phyloP scores from a whole-genome alignment of 2,329 filamentous ascomycete genomes.

The Didymella keratinophila region DNA sequence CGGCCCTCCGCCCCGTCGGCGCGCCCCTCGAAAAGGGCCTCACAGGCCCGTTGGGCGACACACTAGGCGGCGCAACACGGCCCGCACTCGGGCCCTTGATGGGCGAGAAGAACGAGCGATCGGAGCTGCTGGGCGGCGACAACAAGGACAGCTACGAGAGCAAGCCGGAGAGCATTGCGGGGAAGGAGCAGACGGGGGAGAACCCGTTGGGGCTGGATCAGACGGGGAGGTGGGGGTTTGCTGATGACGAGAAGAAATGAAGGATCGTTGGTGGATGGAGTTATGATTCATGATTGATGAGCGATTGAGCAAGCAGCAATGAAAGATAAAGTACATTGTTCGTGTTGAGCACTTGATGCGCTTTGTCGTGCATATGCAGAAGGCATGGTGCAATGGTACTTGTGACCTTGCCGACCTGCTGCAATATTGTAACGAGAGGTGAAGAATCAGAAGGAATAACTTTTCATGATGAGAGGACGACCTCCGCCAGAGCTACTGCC shows the following conservation, averaged over 20 bases:
- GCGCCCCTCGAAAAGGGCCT: conserved; percentile 47
- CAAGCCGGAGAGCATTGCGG: conserved; percentile 49
- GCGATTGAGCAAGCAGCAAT: neutral
- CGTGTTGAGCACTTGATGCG: neutral
- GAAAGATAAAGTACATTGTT: neutral
- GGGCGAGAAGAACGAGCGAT: conserved; percentile 47
- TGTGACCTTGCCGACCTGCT: neutral
- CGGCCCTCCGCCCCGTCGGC: conserved; percentile 51
- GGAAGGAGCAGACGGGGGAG: conserved; percentile 50
- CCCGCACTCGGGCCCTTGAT: conserved; percentile 47
- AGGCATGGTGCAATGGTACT: neutral
- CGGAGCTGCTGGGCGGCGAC: conserved; percentile 49
- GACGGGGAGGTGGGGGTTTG: conserved; percentile 49
- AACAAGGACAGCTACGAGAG: conserved; percentile 51
- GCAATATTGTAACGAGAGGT: neutral
- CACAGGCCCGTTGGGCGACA: conserved; percentile 48
- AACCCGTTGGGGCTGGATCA: conserved; percentile 53
- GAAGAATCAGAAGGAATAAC: neutral
- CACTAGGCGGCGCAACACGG: conserved; percentile 48
- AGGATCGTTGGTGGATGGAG: too few relatives aligned
- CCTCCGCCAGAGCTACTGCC: neutral
- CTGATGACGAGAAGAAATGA: conserved; percentile 30
- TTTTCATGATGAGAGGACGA: neutral
- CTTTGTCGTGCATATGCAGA: neutral
- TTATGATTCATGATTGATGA: neutral